These are phyloP conservation scores for Gracilaria vermiculophylla DNA, from an alignment of 23 red algal genomes.

Conservation along the genomic window DNA sequence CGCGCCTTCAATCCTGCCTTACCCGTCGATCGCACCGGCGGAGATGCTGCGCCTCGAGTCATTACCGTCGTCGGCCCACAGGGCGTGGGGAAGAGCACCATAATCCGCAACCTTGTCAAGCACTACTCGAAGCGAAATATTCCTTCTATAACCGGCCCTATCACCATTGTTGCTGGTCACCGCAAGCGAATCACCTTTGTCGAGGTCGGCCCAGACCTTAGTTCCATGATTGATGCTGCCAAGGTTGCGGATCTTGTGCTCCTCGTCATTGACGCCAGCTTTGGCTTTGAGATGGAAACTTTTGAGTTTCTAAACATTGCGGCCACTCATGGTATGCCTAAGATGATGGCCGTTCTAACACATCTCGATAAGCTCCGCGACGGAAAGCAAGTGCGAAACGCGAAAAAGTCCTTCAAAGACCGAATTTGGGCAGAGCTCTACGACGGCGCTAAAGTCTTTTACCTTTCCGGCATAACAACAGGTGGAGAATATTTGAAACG, in stretches of 20 bases:
- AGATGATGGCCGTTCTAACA: constrained; percentile 88
- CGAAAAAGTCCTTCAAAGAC: constrained; percentile 91
- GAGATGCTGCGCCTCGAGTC: constrained; percentile 76
- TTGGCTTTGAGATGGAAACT: constrained; percentile 98
- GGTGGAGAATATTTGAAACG: constrained; percentile 86
- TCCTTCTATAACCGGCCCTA: constrained; percentile 73
- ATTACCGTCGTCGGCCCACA: constrained; percentile 91
- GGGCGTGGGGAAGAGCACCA: constrained; percentile 84
- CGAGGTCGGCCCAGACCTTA: constrained; percentile 80
- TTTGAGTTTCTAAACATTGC: constrained; percentile 99
- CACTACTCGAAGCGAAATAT: constrained; percentile 85
- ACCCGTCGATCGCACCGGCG: constrained; percentile 49
- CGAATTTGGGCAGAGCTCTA: constrained; percentile 93
- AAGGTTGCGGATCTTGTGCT: constrained; percentile 95
- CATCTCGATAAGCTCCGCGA: constrained; percentile 90
- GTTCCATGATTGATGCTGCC: constrained; percentile 94
- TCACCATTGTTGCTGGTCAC: constrained; percentile 80
- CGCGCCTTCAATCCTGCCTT: constrained; percentile 54
- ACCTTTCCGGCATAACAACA: constrained; percentile 83
- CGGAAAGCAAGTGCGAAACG: constrained; percentile 71
- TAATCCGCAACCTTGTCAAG: constrained; percentile 85
- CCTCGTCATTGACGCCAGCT: constrained; percentile 85
- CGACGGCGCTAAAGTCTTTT: constrained; percentile 97
- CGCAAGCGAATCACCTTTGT: constrained; percentile 82
- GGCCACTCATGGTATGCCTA: constrained; percentile 91